Percentiles rank a stretch among this genome's conserved stretches.
Evolutionary conservation across 176 grass and related monocot genomes (phyloP).

Genomic region (Oryza glaberrima): DNA sequence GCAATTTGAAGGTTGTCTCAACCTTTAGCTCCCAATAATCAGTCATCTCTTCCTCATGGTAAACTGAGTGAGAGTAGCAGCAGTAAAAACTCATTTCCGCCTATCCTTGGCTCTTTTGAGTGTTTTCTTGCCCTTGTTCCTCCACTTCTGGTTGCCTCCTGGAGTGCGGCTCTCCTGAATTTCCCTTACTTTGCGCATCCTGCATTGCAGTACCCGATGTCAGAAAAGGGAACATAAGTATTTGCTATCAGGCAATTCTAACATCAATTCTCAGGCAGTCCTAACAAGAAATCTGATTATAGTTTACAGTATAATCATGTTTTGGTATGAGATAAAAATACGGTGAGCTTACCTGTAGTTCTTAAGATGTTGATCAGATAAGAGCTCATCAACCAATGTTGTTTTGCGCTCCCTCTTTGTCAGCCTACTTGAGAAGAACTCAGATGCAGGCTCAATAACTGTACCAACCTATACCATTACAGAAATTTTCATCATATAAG

Average conservation of each 20-base stretch:
- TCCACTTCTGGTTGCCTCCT: conserved; percentile 79
- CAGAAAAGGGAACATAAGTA: background rate
- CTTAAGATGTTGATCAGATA: conserved; percentile 72
- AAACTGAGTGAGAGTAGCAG: background rate
- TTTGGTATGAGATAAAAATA: conserved; percentile 4
- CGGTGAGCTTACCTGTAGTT: conserved; percentile 66
- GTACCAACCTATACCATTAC: conserved; percentile 73
- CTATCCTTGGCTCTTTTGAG: conserved; percentile 79
- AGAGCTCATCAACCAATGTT: conserved; percentile 72
- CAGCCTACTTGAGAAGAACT: conserved; percentile 85
- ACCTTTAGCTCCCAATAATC: background rate
- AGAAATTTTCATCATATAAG: conserved; percentile 24
- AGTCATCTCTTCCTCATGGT: background rate
- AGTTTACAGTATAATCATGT: background rate
- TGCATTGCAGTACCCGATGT: conserved; percentile 50
- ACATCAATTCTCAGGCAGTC: background rate
- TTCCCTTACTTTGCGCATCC: conserved; percentile 80
- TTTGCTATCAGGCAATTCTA: background rate
- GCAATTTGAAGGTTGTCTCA: background rate
- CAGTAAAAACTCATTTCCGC: conserved; percentile 43
- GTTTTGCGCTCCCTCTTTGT: conserved; percentile 80
- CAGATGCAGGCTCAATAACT: conserved; percentile 73
- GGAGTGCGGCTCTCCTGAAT: conserved; percentile 59
- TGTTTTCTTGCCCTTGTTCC: conserved; percentile 68
- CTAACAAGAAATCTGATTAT: background rate